phyloP scores from a whole-genome alignment of 2,329 filamentous ascomycete species.

The Zarea fungicola region DNA sequence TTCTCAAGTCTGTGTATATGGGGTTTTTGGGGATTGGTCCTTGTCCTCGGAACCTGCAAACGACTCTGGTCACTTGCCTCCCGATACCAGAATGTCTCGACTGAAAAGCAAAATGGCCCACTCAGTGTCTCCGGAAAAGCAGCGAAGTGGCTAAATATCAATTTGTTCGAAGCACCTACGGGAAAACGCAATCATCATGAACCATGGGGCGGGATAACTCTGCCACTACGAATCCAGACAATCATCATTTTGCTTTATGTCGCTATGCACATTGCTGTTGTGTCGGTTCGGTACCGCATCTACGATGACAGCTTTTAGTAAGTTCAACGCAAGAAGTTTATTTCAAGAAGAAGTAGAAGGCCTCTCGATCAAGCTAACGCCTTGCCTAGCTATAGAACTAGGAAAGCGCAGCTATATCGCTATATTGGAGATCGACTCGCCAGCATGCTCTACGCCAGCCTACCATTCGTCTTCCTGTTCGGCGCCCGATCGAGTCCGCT shows the following conservation, averaged over 20 bases:
- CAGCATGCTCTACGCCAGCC: constrained; percentile 51
- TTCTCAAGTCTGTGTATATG: constrained; percentile 14
- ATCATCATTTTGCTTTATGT: constrained; percentile 29
- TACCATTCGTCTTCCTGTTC: constrained; percentile 58
- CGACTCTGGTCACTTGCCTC: constrained; percentile 9
- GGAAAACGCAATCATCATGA: constrained; percentile 17
- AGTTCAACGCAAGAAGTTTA: no score
- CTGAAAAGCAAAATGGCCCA: not conserved
- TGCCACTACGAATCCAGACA: constrained; percentile 31
- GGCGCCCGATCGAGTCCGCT: constrained; percentile 57
- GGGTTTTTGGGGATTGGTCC: constrained; percentile 16
- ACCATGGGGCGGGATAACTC: constrained; percentile 30
- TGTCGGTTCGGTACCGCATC: constrained; percentile 24
- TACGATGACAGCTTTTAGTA: constrained; percentile 29
- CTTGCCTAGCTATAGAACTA: not conserved
- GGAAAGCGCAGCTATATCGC: constrained; percentile 31
- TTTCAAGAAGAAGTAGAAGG: no score
- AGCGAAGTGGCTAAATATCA: constrained; percentile 10
- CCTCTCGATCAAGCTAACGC: no score
- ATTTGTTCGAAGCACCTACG: constrained; percentile 15
- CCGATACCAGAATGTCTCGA: not conserved
- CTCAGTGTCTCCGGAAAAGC: not conserved
- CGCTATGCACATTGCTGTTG: constrained; percentile 26
- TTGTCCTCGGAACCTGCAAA: constrained; percentile 12
- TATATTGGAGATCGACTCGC: constrained; percentile 55